Evolutionary conservation across 352 stramenopile species (phyloP).

Genomic region (Globisporangium polare): DNA sequence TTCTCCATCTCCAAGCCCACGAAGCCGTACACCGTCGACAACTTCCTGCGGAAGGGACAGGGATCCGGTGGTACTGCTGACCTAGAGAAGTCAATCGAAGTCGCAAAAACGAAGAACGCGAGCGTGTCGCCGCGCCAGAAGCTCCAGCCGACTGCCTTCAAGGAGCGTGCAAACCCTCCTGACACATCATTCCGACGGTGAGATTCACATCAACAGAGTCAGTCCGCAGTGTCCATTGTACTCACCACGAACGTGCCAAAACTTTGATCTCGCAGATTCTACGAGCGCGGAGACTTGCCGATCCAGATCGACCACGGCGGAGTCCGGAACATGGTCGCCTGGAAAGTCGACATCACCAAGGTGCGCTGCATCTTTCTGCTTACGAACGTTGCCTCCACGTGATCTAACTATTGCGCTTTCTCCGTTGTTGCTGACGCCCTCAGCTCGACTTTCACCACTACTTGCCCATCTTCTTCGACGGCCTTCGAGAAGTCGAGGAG

Average conservation of each 20-base stretch:
- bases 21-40: conserved; percentile 76
- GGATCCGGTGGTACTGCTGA: conserved; percentile 84
- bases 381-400: background rate
- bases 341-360: conserved; percentile 96
- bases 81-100: conserved; percentile 49
- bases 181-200: conserved; percentile 78
- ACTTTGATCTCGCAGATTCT: conserved; percentile 52
- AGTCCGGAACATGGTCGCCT: conserved; percentile 95
- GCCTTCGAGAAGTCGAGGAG: conserved; percentile 94
- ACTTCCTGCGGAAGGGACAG: conserved; percentile 90
- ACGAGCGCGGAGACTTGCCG: conserved; percentile 93
- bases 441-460: conserved; percentile 98
- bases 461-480: conserved; percentile 98
- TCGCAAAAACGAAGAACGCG: conserved; percentile 32
- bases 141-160: conserved; percentile 80
- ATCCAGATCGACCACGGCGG: conserved; percentile 96
- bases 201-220: background rate
- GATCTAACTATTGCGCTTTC: background rate
- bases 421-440: background rate
- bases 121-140: conserved; percentile 43
- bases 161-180: conserved; percentile 92
- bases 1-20: conserved; percentile 92
- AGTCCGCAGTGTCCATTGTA: background rate
- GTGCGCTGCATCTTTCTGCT: conserved; percentile 19
- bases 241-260: background rate